These are phyloP conservation scores for Marsdenia floribunda DNA, from an alignment of 257 asterid species.

Conservation along the genomic window DNA sequence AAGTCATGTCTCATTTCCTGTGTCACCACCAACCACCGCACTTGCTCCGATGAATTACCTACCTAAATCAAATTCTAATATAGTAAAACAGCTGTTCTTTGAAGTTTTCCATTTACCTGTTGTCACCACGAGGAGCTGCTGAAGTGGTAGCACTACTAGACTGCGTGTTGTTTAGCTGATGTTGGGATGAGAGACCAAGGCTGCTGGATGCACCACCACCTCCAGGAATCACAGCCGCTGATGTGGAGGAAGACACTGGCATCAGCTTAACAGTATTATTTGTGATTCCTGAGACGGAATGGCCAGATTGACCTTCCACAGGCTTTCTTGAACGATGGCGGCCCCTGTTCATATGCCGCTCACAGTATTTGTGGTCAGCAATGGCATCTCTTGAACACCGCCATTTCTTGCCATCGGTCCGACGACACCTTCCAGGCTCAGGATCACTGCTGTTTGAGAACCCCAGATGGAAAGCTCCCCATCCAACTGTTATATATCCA, in stretches of 20 bases:
- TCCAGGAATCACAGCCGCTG: conserved; percentile 33
- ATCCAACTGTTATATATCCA: conserved; percentile 55
- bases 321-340: conserved; percentile 99
- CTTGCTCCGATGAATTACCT: not conserved
- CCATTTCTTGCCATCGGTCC: conserved; percentile 99
- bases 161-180: conserved; percentile 33
- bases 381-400: conserved; percentile 97
- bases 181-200: conserved; percentile 37
- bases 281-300: conserved; percentile 36
- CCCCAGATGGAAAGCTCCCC: conserved; percentile 86
- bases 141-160: conserved; percentile 25
- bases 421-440: conserved; percentile 95
- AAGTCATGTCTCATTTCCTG: not conserved
- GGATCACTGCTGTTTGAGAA: conserved; percentile 66
- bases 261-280: conserved; percentile 24
- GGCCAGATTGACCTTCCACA: conserved; percentile 89
- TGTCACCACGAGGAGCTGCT: conserved; percentile 31
- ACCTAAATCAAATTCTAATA: not conserved
- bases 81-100: not conserved
- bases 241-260: conserved; percentile 27
- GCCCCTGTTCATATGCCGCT: conserved; percentile 96
- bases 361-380: conserved; percentile 87
- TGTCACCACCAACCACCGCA: not conserved
- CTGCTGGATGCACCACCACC: conserved; percentile 30
- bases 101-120: conserved; percentile 34